Evolutionary conservation across 2,329 filamentous ascomycete species (phyloP).

Genomic region (Hymenoscyphus fraxineus): DNA sequence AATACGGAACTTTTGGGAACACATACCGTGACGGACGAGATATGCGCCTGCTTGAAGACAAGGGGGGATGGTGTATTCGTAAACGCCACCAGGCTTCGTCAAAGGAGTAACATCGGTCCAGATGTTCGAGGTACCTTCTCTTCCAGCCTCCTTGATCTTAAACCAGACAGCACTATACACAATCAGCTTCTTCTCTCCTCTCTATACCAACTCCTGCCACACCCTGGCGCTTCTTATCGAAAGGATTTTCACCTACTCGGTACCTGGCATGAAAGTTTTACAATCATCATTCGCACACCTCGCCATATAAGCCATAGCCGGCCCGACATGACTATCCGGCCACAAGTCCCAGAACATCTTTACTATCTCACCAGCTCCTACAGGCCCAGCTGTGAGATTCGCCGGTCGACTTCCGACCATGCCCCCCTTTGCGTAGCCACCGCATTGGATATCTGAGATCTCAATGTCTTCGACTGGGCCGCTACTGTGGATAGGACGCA

Average conservation of each 20-base stretch:
- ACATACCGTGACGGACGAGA: constrained; percentile 29
- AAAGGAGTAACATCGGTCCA: constrained; percentile 15
- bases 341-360: constrained; percentile 52
- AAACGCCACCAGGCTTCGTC: constrained; percentile 9
- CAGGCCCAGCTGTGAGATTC: constrained; percentile 51
- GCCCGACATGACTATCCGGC: constrained; percentile 45
- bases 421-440: constrained; percentile 48
- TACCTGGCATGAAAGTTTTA: constrained; percentile 43
- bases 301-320: constrained; percentile 58
- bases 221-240: too few relatives aligned
- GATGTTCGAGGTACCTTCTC: constrained; percentile 14
- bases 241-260: constrained; percentile 37
- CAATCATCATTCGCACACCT: constrained; percentile 48
- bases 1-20: too few relatives aligned
- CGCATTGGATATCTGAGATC: constrained; percentile 53
- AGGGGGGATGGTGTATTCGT: constrained; percentile 45
- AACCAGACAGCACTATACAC: constrained; percentile 20
- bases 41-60: constrained; percentile 45
- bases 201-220: too few relatives aligned
- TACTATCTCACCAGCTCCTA: constrained; percentile 50
- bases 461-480: constrained; percentile 53
- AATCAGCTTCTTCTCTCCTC: neutral
- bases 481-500: constrained; percentile 54
- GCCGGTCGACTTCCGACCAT: constrained; percentile 48
- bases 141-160: constrained; percentile 15